Conservation (phyloP, 345 rosid genomes). For the Eucalyptus cloeziana region DNA sequence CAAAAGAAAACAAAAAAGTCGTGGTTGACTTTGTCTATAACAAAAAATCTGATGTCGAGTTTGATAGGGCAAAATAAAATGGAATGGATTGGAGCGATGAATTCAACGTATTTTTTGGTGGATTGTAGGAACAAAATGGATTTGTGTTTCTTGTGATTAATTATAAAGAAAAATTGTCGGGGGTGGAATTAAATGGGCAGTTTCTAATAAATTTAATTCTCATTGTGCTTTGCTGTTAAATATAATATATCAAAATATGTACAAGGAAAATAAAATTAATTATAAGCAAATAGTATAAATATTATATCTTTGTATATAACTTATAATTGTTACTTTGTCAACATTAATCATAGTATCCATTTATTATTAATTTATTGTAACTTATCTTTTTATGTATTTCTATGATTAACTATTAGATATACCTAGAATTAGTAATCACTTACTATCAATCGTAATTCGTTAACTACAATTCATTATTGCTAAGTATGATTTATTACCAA, state of each 20-base stretch:
- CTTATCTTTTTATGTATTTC: neutral
- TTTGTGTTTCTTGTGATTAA: neutral
- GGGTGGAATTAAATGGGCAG: neutral
- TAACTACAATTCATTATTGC: neutral
- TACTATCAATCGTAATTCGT: neutral
- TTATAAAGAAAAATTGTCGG: neutral
- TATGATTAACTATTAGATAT: neutral
- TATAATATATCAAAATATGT: neutral
- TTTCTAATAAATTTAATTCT: neutral
- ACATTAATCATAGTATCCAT: neutral
- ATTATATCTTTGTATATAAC: neutral
- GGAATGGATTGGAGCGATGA: neutral
- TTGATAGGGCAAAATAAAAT: neutral
- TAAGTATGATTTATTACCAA: neutral
- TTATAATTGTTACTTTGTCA: neutral
- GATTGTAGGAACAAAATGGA: neutral
- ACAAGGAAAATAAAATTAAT: neutral
- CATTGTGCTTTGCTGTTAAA: neutral
- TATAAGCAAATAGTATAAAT: neutral
- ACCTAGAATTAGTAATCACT: neutral
- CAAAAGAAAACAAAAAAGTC: neutral
- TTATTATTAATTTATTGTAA: neutral
- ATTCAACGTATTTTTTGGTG: neutral
- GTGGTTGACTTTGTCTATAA: neutral
- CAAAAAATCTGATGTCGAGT: neutral